Evolutionary conservation across 352 stramenopile species (phyloP).

Genomic region (Globisporangium camurandrum): DNA sequence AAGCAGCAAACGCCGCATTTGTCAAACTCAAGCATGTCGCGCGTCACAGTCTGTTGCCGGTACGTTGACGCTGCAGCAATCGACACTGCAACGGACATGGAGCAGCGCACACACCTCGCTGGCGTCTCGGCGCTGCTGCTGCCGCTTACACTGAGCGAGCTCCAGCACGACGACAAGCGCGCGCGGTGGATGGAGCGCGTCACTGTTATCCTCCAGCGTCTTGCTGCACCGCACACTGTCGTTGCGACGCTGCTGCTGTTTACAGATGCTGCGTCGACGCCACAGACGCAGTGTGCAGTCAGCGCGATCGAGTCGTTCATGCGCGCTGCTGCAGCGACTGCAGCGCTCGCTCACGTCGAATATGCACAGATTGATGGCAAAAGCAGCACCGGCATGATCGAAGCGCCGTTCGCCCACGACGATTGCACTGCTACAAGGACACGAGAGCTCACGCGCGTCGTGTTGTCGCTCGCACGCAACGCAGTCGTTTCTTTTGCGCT

Average conservation of each 20-base stretch:
- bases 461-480: slow-evolving; percentile 14
- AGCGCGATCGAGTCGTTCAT: slow-evolving; percentile 21
- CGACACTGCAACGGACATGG: slow-evolving; percentile 1
- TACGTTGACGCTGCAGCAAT: slow-evolving; percentile 41
- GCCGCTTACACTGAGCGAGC: slow-evolving; percentile 39
- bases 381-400: neutral
- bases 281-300: slow-evolving; percentile 9
- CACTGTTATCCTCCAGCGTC: slow-evolving; percentile 17
- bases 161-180: slow-evolving; percentile 23
- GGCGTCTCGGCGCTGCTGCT: slow-evolving; percentile 48
- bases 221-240: slow-evolving; percentile 27
- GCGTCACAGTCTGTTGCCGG: slow-evolving; percentile 41
- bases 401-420: neutral
- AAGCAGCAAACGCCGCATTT: neutral
- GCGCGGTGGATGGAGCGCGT: slow-evolving; percentile 39
- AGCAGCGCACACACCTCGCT: slow-evolving; percentile 23
- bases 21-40: no score
- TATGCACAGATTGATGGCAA: slow-evolving; percentile 5
- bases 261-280: slow-evolving; percentile 18
- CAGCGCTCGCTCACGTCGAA: slow-evolving; percentile 18
- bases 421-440: neutral
- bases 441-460: slow-evolving; percentile 18
- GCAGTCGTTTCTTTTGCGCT: slow-evolving; percentile 6
- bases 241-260: slow-evolving; percentile 37
- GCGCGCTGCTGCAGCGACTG: slow-evolving; percentile 18